Conservation (phyloP, 352 stramenopile species). For the Globisporangium nunn region DNA sequence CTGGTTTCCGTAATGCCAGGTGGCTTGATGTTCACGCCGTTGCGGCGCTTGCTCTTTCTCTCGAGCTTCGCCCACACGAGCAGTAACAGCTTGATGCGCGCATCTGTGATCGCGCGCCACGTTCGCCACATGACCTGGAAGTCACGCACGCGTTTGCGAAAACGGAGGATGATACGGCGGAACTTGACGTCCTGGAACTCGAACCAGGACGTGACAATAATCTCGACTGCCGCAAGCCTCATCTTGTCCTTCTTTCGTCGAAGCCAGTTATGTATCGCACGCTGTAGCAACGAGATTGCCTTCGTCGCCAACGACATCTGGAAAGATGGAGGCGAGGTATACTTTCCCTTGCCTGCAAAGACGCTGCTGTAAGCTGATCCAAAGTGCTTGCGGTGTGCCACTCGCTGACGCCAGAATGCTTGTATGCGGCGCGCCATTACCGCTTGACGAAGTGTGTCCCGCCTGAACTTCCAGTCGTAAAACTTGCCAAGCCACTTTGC, state of each 20-base stretch:
- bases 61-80: slow-evolving; percentile 63
- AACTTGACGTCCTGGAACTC: slow-evolving; percentile 85
- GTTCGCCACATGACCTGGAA: slow-evolving; percentile 72
- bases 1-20: neutral
- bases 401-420: slow-evolving; percentile 38
- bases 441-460: slow-evolving; percentile 24
- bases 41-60: slow-evolving; percentile 39
- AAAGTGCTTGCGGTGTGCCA: slow-evolving; percentile 19
- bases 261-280: slow-evolving; percentile 35
- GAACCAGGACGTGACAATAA: slow-evolving; percentile 70
- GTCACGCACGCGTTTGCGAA: slow-evolving; percentile 61
- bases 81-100: slow-evolving; percentile 61
- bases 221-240: slow-evolving; percentile 18
- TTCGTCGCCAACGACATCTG: slow-evolving; percentile 42
- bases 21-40: slow-evolving; percentile 17
- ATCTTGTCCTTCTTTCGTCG: slow-evolving; percentile 15
- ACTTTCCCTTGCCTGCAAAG: slow-evolving; percentile 7
- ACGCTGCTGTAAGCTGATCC: slow-evolving; percentile 9
- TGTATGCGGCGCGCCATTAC: slow-evolving; percentile 54
- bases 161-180: slow-evolving; percentile 66
- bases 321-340: slow-evolving; percentile 21
- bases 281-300: slow-evolving; percentile 34
- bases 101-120: slow-evolving; percentile 67
- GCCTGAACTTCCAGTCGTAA: slow-evolving; percentile 30
- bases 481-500: slow-evolving; percentile 36